These are phyloP conservation scores for Podospora conica DNA, from an alignment of 495 filamentous ascomycete species.

Conservation along the genomic window DNA sequence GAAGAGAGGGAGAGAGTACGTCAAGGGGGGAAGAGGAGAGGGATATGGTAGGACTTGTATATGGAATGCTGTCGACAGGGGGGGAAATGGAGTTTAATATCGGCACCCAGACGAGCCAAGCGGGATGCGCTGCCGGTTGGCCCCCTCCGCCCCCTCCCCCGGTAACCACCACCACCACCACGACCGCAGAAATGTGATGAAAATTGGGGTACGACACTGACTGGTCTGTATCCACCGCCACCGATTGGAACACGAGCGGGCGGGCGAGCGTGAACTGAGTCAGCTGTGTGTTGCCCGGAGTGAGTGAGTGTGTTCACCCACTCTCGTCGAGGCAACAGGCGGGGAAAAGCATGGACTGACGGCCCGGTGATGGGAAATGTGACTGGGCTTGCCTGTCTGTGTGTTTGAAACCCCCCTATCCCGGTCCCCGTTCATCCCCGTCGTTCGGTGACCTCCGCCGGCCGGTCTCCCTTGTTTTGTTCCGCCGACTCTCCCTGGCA, in stretches of 20 bases:
- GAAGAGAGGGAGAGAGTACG: constrained; percentile 1
- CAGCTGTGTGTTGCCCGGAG: background rate
- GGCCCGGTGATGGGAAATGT: background rate
- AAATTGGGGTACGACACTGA: background rate
- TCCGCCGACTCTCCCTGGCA: background rate
- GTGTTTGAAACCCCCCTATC: background rate
- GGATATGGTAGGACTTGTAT: background rate
- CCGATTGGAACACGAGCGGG: background rate
- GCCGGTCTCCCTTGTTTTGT: background rate
- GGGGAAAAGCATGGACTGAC: background rate
- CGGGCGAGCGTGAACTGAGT: too few species aligned
- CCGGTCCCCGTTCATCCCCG: background rate
- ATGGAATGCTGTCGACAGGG: background rate
- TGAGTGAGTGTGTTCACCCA: background rate
- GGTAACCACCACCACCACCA: background rate
- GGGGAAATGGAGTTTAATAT: background rate
- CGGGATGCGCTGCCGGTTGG: background rate
- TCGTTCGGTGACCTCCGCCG: background rate
- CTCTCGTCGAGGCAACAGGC: background rate
- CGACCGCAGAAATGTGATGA: background rate
- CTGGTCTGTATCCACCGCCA: background rate
- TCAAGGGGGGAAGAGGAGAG: background rate
- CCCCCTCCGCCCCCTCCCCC: background rate
- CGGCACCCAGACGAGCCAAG: background rate
- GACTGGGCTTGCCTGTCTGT: background rate